Conservation (phyloP, 192 early-diverging fungal species). For the Rhizophagus clarus region DNA sequence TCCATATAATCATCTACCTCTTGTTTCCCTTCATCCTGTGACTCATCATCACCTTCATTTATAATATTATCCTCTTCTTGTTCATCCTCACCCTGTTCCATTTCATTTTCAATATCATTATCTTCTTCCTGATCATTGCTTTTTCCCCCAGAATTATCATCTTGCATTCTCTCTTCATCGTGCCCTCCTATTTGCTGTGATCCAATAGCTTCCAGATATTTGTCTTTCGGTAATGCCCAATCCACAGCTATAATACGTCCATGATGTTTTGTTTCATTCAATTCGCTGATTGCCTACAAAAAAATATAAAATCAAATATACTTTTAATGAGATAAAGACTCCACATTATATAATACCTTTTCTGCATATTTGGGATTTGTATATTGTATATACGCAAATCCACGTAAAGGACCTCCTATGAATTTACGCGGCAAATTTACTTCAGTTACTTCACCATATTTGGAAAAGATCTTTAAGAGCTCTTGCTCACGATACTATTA, state of each 20-base stretch:
- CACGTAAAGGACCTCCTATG: slow-evolving; percentile 72
- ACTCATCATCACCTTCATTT: slow-evolving; percentile 29
- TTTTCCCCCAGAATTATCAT: slow-evolving; percentile 41
- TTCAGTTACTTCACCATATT: slow-evolving; percentile 70
- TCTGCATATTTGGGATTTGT: slow-evolving; percentile 69
- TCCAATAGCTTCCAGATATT: slow-evolving; percentile 61
- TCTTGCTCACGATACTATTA: slow-evolving; percentile 60
- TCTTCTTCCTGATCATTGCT: slow-evolving; percentile 45
- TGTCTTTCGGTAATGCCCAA: slow-evolving; percentile 78
- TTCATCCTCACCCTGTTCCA: slow-evolving; percentile 40
- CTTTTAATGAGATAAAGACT: not conserved
- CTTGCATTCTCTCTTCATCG: not conserved
- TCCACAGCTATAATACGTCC: slow-evolving; percentile 82
- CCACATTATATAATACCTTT: slow-evolving; percentile 26
- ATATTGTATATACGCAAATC: slow-evolving; percentile 93
- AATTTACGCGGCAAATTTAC: slow-evolving; percentile 75
- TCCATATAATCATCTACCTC: slow-evolving; percentile 29
- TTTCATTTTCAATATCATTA: slow-evolving; percentile 39
- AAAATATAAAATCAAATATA: not conserved
- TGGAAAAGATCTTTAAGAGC: slow-evolving; percentile 64
- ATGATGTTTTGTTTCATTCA: slow-evolving; percentile 73
- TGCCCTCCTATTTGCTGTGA: not conserved
- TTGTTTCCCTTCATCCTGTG: slow-evolving; percentile 48
- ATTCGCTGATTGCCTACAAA: slow-evolving; percentile 56
- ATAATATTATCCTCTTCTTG: slow-evolving; percentile 43